These are phyloP conservation scores for Botrytis paeoniae DNA, from an alignment of 2,329 filamentous ascomycete genomes.

Conservation along the genomic window DNA sequence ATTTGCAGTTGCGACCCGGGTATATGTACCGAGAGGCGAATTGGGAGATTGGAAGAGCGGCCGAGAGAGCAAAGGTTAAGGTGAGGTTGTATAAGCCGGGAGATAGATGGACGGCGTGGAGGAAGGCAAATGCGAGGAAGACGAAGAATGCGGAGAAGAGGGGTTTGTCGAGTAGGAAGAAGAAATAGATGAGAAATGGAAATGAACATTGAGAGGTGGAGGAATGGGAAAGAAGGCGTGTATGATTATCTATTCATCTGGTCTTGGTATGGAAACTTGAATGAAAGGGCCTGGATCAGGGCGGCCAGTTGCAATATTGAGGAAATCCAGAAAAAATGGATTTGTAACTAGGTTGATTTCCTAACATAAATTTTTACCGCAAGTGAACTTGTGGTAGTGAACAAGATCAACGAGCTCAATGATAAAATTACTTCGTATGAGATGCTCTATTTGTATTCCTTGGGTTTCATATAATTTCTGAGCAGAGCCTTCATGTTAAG, in stretches of 20 bases:
- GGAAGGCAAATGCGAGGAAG: slow-evolving; percentile 52
- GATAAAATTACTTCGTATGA: not conserved
- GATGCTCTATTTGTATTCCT: too few species aligned
- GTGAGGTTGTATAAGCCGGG: slow-evolving; percentile 56
- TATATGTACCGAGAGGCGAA: slow-evolving; percentile 66
- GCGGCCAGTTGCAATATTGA: not conserved
- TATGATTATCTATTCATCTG: slow-evolving; percentile 1
- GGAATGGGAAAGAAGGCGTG: not conserved
- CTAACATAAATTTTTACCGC: not conserved
- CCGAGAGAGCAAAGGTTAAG: slow-evolving; percentile 56
- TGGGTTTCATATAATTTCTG: too few species aligned
- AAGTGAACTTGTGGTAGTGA: not conserved
- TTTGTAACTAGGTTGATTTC: not conserved
- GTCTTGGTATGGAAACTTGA: not conserved
- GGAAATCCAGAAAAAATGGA: not conserved
- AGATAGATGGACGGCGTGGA: slow-evolving; percentile 60
- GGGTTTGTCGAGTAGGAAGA: slow-evolving; percentile 46
- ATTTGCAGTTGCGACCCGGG: slow-evolving; percentile 48
- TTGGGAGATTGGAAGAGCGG: slow-evolving; percentile 63
- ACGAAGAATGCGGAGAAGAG: slow-evolving; percentile 52
- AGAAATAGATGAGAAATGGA: slow-evolving; percentile 15
- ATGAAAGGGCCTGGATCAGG: not conserved
- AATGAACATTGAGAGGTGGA: not conserved
- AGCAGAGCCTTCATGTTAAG: not conserved
- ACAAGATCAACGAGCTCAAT: not conserved